Evolutionary conservation across 495 filamentous ascomycete species (phyloP), one percentile per base, ranked within the genome.

Genomic region (Penicillium coprophilum): DNA sequence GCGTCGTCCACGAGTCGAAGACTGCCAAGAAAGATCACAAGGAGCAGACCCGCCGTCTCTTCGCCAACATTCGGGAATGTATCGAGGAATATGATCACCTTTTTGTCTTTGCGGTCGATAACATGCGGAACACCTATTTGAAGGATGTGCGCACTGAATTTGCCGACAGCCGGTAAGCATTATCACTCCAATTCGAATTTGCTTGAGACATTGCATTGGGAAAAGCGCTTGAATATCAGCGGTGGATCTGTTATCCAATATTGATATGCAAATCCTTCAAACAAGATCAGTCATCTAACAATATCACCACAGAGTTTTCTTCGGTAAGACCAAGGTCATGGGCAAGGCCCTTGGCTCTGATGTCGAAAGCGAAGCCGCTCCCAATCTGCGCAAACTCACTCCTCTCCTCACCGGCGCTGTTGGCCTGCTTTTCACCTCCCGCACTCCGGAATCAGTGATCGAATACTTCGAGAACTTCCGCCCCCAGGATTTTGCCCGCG

Each of bases 321-420:
- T 97, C 73, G 94, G 94, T 71, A 97, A 97, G 73, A 97, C 93
- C 45, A 97, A 97, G 77, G 92, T 97, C 66, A 97, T 96, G 88
- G 87, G 90, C 55, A 87, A 90, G 75, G 91, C 94, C 49, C 87
- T 98, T 11, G 93, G 92, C 62, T 77, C 78, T 41, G 85, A 74
- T 55, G 76, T 84, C 61, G 89, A 90, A 65, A 84, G 85, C 63
- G 89, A 91, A 73, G 84, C 89, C 72, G 87, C 88, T 60, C 80
- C 85, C 44, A 85, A 87, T 65, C 80, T 93, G 64, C 78, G 85
- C 71, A 71, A 73, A 40, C 85, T 98, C 40, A 75, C 83, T 4
- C 73, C 78, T n/a, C 82, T 88, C 76, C 81, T 98, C 10, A 71
- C 76, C 57, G 94, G 94, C 60, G 85, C 87, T 55, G 90, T 96